Percentiles rank a stretch among this genome's conserved stretches.
Evolutionary conservation across 2,329 filamentous ascomycete genomes (phyloP).

Genomic region (Aureobasidium sp.): DNA sequence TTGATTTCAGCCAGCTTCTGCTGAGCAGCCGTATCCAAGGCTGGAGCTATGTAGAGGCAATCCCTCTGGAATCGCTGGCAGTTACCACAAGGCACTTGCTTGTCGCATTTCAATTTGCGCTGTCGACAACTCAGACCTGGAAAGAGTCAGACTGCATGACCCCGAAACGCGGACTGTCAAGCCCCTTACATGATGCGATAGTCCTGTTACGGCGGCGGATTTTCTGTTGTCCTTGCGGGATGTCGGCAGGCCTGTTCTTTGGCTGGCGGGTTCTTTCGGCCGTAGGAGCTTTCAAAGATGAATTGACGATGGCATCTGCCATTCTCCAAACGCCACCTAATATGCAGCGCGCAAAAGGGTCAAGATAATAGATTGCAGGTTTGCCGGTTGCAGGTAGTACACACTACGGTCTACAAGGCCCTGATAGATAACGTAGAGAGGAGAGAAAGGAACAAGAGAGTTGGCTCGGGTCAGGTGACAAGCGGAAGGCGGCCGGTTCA

Average conservation of each 20-base stretch:
- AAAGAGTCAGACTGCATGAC: not conserved
- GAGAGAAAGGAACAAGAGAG: slow-evolving; percentile 14
- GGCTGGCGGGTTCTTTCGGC: slow-evolving; percentile 14
- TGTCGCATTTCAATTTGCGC: slow-evolving; percentile 73
- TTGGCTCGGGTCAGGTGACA: slow-evolving; percentile 11
- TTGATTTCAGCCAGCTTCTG: slow-evolving; percentile 69
- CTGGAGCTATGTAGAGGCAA: slow-evolving; percentile 58
- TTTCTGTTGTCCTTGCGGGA: slow-evolving; percentile 15
- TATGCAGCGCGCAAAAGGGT: not conserved
- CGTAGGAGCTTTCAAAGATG: slow-evolving; percentile 8
- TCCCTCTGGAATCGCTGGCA: slow-evolving; percentile 48
- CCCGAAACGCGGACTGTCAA: slow-evolving; percentile 12
- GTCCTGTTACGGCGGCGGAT: slow-evolving; percentile 17
- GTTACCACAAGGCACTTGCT: slow-evolving; percentile 63
- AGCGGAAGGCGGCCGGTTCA: slow-evolving; percentile 4
- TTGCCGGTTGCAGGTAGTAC: slow-evolving; percentile 3
- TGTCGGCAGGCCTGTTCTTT: slow-evolving; percentile 14
- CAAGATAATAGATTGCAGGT: not conserved
- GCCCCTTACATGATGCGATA: slow-evolving; percentile 16
- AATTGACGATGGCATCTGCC: slow-evolving; percentile 11
- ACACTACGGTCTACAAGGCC: not conserved
- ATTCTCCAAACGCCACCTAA: slow-evolving; percentile 11
- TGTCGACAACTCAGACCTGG: slow-evolving; percentile 59
- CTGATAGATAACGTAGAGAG: slow-evolving; percentile 6
- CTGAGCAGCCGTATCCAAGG: slow-evolving; percentile 63